Conservation (phyloP, 2,329 filamentous ascomycete genomes). For the Herpotrichia juniperi region DNA sequence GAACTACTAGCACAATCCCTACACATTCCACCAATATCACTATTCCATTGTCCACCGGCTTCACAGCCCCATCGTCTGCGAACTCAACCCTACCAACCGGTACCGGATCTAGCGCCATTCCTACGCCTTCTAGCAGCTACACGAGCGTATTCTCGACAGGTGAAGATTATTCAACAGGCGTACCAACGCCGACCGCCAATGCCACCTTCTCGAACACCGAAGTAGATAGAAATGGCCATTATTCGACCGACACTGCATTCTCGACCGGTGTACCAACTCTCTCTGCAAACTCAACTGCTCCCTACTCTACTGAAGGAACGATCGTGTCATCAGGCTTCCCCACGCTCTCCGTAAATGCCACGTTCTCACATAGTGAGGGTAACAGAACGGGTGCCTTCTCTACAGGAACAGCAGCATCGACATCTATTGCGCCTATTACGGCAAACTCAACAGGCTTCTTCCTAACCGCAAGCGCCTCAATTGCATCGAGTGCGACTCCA, state of each 20-base stretch:
- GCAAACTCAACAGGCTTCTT: slow-evolving; percentile 11
- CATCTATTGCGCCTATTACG: background rate
- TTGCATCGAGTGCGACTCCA: background rate
- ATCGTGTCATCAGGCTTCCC: background rate
- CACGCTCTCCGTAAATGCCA: too few species aligned
- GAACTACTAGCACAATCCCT: too few species aligned
- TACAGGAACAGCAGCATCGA: slow-evolving; percentile 4
- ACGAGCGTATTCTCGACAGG: slow-evolving; percentile 6
- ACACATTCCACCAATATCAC: background rate
- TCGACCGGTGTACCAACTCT: slow-evolving; percentile 1
- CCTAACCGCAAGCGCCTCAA: background rate
- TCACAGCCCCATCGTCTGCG: slow-evolving; percentile 1
- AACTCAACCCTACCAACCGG: slow-evolving; percentile 10
- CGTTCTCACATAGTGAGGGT: background rate
- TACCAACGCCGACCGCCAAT: too few species aligned
- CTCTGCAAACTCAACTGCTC: slow-evolving; percentile 4
- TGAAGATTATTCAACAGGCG: too few species aligned
- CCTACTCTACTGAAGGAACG: slow-evolving; percentile 3
- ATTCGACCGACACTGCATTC: background rate
- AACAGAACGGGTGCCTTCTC: background rate
- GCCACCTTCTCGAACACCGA: too few species aligned
- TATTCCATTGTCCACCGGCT: slow-evolving; percentile 3
- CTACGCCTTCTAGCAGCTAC: slow-evolving; percentile 3
- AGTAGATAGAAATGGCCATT: too few species aligned
- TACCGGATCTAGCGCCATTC: slow-evolving; percentile 8